Evolutionary conservation across 371 early-diverging fungal species (phyloP).

Genomic region (Nematocida major): DNA sequence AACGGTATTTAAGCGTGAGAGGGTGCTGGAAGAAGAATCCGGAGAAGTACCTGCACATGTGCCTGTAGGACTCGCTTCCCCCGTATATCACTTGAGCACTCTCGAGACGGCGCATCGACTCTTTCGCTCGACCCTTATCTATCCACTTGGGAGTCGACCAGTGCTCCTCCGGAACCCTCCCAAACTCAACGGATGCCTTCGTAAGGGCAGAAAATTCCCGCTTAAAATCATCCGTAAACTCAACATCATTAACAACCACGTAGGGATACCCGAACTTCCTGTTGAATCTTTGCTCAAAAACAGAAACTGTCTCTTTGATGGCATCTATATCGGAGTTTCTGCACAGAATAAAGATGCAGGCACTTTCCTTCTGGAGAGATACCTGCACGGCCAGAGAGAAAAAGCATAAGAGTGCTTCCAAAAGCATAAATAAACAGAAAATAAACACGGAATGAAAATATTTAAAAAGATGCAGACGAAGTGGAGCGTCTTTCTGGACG

Average conservation of each 20-base stretch:
- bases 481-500: slow-evolving; percentile 15
- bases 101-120: slow-evolving; percentile 67
- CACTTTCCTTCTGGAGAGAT: slow-evolving; percentile 53
- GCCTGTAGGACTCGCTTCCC: slow-evolving; percentile 73
- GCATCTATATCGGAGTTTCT: slow-evolving; percentile 72
- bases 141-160: slow-evolving; percentile 77
- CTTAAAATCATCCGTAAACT: slow-evolving; percentile 73
- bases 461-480: slow-evolving; percentile 19
- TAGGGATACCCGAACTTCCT: slow-evolving; percentile 74
- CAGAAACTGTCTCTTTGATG: slow-evolving; percentile 68
- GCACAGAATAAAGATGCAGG: slow-evolving; percentile 64
- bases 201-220: slow-evolving; percentile 64
- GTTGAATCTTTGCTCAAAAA: slow-evolving; percentile 76
- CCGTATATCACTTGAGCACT: slow-evolving; percentile 73
- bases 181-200: slow-evolving; percentile 66
- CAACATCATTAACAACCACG: slow-evolving; percentile 69
- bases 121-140: slow-evolving; percentile 68
- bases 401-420: not conserved
- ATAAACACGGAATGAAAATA: slow-evolving; percentile 30
- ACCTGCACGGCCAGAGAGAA: not conserved
- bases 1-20: slow-evolving; percentile 72
- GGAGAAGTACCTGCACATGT: slow-evolving; percentile 84
- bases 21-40: slow-evolving; percentile 79
- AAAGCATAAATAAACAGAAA: slow-evolving; percentile 5
- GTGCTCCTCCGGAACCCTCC: slow-evolving; percentile 69